These are phyloP conservation scores for Fusarium marasasianum DNA, from an alignment of 2,329 filamentous ascomycete genomes.

Conservation along the genomic window DNA sequence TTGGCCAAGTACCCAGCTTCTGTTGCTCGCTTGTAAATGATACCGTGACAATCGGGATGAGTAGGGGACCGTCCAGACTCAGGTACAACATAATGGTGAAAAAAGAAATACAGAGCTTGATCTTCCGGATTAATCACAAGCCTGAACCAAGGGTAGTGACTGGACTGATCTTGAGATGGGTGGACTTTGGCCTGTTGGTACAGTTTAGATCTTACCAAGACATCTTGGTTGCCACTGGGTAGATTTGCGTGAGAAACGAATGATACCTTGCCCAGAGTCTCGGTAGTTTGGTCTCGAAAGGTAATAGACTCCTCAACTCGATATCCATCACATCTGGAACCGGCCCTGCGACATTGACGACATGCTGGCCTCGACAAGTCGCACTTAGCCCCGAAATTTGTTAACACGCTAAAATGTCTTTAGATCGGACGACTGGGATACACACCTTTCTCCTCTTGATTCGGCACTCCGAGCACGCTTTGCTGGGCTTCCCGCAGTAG, in stretches of 20 bases:
- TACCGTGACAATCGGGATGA: neutral
- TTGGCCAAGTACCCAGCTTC: neutral
- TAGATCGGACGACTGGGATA: neutral
- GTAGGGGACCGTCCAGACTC: neutral
- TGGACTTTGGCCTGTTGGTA: neutral
- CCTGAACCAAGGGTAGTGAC: neutral
- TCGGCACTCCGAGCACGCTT: neutral
- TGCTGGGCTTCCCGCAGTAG: neutral
- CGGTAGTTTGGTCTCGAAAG: neutral
- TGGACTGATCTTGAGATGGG: neutral
- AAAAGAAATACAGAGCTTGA: neutral
- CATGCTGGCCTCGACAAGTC: neutral
- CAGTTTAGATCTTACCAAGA: too few species aligned
- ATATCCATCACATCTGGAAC: neutral
- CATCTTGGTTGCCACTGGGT: neutral
- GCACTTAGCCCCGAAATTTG: neutral
- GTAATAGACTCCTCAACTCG: neutral
- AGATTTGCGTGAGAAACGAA: too few species aligned
- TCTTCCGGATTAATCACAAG: neutral
- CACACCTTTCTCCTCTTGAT: neutral
- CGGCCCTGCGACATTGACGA: neutral
- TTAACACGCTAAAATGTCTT: neutral
- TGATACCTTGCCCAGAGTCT: neutral
- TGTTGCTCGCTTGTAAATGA: neutral
- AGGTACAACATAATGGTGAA: neutral